Conservation (phyloP, 148 eudicot genomes). For the Gaultheria prostrata region DNA sequence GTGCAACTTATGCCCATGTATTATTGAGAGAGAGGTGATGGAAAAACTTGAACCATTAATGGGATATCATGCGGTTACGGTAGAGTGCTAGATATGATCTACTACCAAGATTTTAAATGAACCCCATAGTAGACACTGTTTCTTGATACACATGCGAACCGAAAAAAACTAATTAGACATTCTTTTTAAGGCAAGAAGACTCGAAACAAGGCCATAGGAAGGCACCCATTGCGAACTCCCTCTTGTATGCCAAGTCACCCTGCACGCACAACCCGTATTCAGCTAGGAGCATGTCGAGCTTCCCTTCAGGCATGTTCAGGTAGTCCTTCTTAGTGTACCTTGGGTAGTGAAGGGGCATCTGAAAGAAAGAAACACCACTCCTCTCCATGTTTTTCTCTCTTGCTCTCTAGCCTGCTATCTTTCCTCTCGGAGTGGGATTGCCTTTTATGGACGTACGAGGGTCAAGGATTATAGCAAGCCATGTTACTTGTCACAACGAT, state of each 20-base stretch:
- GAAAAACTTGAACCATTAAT: not conserved
- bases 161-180: not conserved
- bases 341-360: slow-evolving; percentile 82
- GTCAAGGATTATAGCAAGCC: slow-evolving; percentile 6
- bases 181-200: slow-evolving; percentile 1
- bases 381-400: not conserved
- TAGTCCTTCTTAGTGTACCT: slow-evolving; percentile 64
- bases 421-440: not conserved
- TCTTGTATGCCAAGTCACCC: slow-evolving; percentile 52
- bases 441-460: not conserved
- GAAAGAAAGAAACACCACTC: slow-evolving; percentile 25
- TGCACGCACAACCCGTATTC: slow-evolving; percentile 53
- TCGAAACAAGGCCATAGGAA: slow-evolving; percentile 54
- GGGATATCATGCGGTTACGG: not conserved
- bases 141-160: not conserved
- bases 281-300: slow-evolving; percentile 52
- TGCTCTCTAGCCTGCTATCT: slow-evolving; percentile 2
- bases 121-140: not conserved
- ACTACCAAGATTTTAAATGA: not conserved
- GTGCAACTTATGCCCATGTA: not conserved
- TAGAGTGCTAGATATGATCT: not conserved
- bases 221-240: slow-evolving; percentile 68
- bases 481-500: slow-evolving; percentile 24
- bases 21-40: not conserved
- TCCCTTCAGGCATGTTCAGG: slow-evolving; percentile 47